Conservation (phyloP, 495 filamentous ascomycete species). For the Pyronema omphalodes region DNA sequence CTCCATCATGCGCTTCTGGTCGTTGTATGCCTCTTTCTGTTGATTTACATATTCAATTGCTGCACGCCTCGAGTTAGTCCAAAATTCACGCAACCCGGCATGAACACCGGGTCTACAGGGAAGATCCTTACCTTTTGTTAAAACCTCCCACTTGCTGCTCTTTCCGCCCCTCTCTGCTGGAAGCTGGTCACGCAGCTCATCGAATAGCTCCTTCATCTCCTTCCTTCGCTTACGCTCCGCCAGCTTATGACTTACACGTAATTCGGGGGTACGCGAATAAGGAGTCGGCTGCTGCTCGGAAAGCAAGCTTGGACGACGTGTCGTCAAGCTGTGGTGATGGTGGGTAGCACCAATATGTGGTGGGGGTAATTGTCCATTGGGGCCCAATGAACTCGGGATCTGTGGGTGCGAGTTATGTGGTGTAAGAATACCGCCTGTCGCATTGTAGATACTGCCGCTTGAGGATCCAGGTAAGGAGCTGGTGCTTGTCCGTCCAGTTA, state of each 20-base stretch:
- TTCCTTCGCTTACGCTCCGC: conserved; percentile 89
- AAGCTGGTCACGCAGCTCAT: conserved; percentile 61
- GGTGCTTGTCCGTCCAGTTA: conserved; percentile 17
- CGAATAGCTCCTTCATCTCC: conserved; percentile 97
- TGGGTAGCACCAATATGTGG: neutral
- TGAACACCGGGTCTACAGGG: neutral
- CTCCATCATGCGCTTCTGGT: conserved; percentile 8
- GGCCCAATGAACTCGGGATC: conserved; percentile 1
- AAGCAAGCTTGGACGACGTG: neutral
- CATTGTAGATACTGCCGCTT: conserved; percentile 21
- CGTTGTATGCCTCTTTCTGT: conserved; percentile 1
- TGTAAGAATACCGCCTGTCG: conserved; percentile 12
- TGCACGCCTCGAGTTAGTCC: conserved; percentile 9
- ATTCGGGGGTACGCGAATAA: conserved; percentile 85
- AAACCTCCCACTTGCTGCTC: conserved; percentile 95
- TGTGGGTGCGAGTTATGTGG: conserved; percentile 2
- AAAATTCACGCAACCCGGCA: neutral
- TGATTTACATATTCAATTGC: conserved; percentile 23
- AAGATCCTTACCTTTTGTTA: conserved; percentile 63
- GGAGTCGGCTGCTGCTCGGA: conserved; percentile 27
- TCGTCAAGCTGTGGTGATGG: conserved; percentile 1
- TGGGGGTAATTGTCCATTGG: neutral
- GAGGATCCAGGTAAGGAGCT: conserved; percentile 17
- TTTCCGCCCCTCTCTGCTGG: conserved; percentile 79
- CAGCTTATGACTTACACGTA: conserved; percentile 89